phyloP scores from a whole-genome alignment of 495 filamentous ascomycete species.

The Xylaria bambusicola region DNA sequence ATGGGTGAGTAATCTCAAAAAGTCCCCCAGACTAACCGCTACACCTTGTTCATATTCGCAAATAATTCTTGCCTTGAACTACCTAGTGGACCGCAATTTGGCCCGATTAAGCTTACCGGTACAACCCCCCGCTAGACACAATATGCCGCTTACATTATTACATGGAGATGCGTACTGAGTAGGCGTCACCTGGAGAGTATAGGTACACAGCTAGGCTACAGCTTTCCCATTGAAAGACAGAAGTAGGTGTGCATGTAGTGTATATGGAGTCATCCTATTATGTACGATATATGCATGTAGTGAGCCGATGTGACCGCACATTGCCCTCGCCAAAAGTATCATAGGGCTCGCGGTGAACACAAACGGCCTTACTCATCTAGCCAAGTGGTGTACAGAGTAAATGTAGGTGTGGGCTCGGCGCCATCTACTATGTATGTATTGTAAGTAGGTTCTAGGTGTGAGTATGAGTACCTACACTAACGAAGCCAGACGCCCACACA shows the following conservation, averaged over 20 bases:
- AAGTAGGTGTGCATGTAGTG: conserved; percentile 1
- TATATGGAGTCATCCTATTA: conserved; percentile 2
- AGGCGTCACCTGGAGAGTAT: background rate
- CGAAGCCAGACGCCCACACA: no score
- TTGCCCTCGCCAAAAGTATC: background rate
- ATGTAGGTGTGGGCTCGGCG: background rate
- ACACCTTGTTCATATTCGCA: no score
- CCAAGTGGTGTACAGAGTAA: background rate
- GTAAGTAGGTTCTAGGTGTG: background rate
- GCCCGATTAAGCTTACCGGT: background rate
- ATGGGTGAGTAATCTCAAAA: no score
- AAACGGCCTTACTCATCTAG: conserved; percentile 5
- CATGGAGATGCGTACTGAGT: no score
- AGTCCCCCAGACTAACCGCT: no score
- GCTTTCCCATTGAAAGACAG: background rate
- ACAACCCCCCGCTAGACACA: background rate
- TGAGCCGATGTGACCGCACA: conserved; percentile 15
- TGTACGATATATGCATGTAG: conserved; percentile 12
- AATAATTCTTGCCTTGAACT: no score
- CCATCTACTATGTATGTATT: background rate
- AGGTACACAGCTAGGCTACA: background rate
- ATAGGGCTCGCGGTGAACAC: background rate
- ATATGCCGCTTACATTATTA: background rate
- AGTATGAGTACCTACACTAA: background rate
- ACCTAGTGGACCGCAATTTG: no score